phyloP scores from a whole-genome alignment of 2,329 filamentous ascomycete genomes.

The Scedosporium dehoogii region DNA sequence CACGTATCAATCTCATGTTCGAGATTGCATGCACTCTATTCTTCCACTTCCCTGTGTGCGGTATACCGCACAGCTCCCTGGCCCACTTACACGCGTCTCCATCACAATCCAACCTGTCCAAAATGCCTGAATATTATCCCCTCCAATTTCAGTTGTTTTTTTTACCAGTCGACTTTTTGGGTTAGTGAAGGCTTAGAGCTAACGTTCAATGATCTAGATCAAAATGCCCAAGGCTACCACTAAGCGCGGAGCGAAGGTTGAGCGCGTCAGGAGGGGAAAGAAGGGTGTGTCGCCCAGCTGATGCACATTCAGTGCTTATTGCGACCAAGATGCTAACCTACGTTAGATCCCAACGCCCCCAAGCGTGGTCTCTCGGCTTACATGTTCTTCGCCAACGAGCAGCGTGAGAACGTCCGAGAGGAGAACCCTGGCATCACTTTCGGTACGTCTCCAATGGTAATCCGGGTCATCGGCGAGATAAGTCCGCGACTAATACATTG shows the following conservation, averaged over 20 bases:
- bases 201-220: conserved; percentile 9
- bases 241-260: conserved; percentile 43
- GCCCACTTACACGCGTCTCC: not conserved
- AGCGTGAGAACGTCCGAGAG: conserved; percentile 94
- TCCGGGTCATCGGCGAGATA: conserved; percentile 18
- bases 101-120: not conserved
- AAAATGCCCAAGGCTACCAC: conserved; percentile 51
- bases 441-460: conserved; percentile 56
- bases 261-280: conserved; percentile 44
- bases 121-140: too few relatives aligned
- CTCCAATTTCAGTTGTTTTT: too few relatives aligned
- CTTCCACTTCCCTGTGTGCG: too few relatives aligned
- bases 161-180: too few relatives aligned
- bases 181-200: not conserved
- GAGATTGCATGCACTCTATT: too few relatives aligned
- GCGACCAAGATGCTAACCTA: not conserved
- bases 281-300: conserved; percentile 38
- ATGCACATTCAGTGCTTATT: not conserved
- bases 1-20: too few relatives aligned
- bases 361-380: conserved; percentile 99
- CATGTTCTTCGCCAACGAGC: conserved; percentile 99
- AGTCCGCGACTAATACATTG: conserved; percentile 5
- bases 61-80: not conserved
- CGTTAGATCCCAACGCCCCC: conserved; percentile 83
- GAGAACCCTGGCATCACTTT: conserved; percentile 98